These are phyloP conservation scores for Stygiomarasmius scandens DNA, from an alignment of 1,284 basidiomycete genomes.

Conservation along the genomic window DNA sequence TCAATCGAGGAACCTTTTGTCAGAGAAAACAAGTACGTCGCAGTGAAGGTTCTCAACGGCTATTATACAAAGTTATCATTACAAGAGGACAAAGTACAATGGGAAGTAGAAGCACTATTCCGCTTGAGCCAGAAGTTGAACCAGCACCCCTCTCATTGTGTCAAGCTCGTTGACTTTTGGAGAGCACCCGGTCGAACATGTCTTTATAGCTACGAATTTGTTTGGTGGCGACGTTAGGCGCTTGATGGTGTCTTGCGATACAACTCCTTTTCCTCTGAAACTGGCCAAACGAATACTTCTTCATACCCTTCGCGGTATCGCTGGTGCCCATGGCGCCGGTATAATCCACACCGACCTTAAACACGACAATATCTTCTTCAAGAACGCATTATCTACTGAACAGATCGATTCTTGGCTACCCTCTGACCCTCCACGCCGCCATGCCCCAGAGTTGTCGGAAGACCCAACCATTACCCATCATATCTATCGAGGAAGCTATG, in stretches of 20 bases:
- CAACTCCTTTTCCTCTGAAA: conserved; percentile 21
- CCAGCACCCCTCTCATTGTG: conserved; percentile 21
- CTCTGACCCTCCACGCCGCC: conserved; percentile 22
- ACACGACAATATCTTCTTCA: conserved; percentile 30
- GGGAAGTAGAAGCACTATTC: conserved; percentile 28
- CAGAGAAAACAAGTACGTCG: conserved; percentile 30
- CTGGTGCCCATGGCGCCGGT: conserved; percentile 22
- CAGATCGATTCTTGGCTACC: conserved; percentile 19
- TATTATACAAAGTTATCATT: conserved; percentile 18
- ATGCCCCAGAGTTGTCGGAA: conserved; percentile 25
- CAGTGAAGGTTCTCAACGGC: conserved; percentile 33
- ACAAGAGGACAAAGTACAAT: conserved; percentile 20
- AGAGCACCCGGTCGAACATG: conserved; percentile 25
- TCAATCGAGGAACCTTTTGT: background rate
- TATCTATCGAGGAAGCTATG: conserved; percentile 27
- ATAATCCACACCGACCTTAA: conserved; percentile 35
- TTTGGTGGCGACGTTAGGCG: conserved; percentile 28
- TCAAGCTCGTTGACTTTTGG: conserved; percentile 27
- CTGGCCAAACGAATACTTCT: conserved; percentile 31
- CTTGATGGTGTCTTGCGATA: conserved; percentile 16
- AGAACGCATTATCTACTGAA: conserved; percentile 4
- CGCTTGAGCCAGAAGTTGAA: conserved; percentile 8
- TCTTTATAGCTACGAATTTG: conserved; percentile 31
- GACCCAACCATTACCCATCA: conserved; percentile 31
- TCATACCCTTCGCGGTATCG: conserved; percentile 26